Percentiles rank a stretch among this genome's conserved stretches.
Conservation (phyloP, 306 rosid genomes). For the Mucuna pruriens region DNA sequence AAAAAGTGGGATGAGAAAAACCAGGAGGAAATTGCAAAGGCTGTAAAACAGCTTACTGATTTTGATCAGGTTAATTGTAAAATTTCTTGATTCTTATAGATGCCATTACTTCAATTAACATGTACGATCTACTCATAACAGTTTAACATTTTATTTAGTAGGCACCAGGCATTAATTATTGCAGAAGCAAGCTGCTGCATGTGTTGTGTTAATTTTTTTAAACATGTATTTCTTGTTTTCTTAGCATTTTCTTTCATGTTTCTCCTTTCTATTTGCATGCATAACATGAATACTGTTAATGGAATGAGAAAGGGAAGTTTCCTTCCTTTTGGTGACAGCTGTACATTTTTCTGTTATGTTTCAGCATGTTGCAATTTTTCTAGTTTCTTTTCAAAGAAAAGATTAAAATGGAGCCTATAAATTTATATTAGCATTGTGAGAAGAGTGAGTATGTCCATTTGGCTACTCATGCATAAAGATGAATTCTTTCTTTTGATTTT, state of each 20-base stretch:
- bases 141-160: constrained; percentile 26
- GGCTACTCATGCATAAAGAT: neutral
- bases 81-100: constrained; percentile 27
- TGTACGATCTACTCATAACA: neutral
- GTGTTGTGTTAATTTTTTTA: constrained; percentile 12
- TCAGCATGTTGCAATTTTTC: neutral
- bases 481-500: constrained; percentile 26
- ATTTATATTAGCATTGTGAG: constrained; percentile 23
- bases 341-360: constrained; percentile 21
- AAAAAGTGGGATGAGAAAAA: constrained; percentile 85
- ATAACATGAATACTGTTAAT: neutral
- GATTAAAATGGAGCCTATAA: neutral
- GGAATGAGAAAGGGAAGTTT: constrained; percentile 7
- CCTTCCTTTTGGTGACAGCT: constrained; percentile 21
- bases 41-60: constrained; percentile 73
- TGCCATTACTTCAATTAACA: constrained; percentile 10
- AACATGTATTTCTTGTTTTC: constrained; percentile 1
- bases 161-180: neutral
- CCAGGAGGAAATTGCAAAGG: constrained; percentile 90
- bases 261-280: constrained; percentile 32
- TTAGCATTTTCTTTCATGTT: neutral
- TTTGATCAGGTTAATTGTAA: constrained; percentile 81
- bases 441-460: constrained; percentile 15
- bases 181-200: constrained; percentile 34
- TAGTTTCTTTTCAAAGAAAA: constrained; percentile 4